phyloP scores from a whole-genome alignment of 2,329 filamentous ascomycete species.

The Thelonectria blattea region DNA sequence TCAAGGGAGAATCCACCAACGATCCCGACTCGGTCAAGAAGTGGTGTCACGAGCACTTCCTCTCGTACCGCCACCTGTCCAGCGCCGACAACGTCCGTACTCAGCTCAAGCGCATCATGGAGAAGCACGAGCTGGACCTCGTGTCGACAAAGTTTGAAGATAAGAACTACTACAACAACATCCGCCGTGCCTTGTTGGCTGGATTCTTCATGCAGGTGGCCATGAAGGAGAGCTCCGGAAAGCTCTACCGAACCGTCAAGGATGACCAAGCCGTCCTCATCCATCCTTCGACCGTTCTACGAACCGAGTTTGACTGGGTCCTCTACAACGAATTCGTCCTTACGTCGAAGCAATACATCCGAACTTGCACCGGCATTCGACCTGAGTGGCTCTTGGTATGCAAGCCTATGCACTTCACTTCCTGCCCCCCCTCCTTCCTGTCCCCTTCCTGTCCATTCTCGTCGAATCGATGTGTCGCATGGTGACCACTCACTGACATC shows the following conservation, averaged over 20 bases:
- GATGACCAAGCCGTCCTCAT: conserved; percentile 93
- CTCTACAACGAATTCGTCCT: conserved; percentile 98
- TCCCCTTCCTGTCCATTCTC: conserved; percentile 4
- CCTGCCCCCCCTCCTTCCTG: conserved; percentile 6
- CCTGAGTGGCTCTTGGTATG: conserved; percentile 93
- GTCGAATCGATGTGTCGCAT: background rate
- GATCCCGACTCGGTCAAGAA: conserved; percentile 75
- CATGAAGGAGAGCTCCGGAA: conserved; percentile 86
- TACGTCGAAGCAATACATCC: conserved; percentile 97
- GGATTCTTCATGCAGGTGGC: conserved; percentile 99
- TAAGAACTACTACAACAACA: conserved; percentile 98
- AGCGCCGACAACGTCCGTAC: conserved; percentile 93
- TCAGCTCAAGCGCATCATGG: conserved; percentile 96
- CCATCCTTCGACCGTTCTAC: conserved; percentile 90
- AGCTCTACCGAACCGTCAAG: conserved; percentile 94
- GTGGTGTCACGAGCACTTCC: conserved; percentile 97
- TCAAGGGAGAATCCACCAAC: conserved; percentile 71
- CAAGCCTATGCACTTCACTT: conserved; percentile 2
- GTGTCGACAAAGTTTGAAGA: conserved; percentile 89
- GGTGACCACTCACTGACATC: conserved; percentile 23
- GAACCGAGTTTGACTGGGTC: conserved; percentile 92
- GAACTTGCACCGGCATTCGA: conserved; percentile 88
- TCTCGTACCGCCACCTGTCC: conserved; percentile 85
- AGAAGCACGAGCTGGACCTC: conserved; percentile 84
- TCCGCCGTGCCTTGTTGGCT: conserved; percentile 86